Evolutionary conservation across 805 yeast species (phyloP).

Genomic region (Scheffersomyces stipitis): DNA sequence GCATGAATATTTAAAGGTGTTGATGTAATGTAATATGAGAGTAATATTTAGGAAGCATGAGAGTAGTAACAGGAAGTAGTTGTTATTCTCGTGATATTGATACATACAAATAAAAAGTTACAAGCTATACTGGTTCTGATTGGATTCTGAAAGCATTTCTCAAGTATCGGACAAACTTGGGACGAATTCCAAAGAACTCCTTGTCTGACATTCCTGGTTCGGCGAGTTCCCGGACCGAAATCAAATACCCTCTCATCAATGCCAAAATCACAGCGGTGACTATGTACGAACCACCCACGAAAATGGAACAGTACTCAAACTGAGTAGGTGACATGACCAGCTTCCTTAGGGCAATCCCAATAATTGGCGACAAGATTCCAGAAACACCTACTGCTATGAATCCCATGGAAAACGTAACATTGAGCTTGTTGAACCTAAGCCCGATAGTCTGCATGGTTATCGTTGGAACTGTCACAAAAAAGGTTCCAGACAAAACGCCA

Average conservation of each 20-base stretch:
- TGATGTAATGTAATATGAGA: no score
- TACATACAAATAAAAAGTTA: no score
- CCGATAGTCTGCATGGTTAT: constrained; percentile 6
- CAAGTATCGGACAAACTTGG: not conserved
- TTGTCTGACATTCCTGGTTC: not conserved
- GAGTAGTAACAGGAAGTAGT: no score
- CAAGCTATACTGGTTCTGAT: no score
- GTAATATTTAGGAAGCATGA: no score
- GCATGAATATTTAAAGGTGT: no score
- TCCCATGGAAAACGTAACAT: not conserved
- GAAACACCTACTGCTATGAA: not conserved
- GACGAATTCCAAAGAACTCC: not conserved
- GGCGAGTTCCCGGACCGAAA: not conserved
- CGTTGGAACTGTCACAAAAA: constrained; percentile 16
- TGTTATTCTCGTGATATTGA: no score
- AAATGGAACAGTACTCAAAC: not conserved
- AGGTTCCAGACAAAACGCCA: constrained; percentile 16
- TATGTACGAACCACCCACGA: not conserved
- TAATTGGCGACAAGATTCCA: not conserved
- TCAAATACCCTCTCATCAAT: not conserved
- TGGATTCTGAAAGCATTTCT: not conserved
- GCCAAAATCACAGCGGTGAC: not conserved
- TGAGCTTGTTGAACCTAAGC: not conserved
- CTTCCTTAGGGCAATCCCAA: not conserved
- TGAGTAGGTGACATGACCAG: not conserved